Base-by-base conservation (phyloP, 257 asterid genomes). In the Anisodus tanguticus region DNA sequence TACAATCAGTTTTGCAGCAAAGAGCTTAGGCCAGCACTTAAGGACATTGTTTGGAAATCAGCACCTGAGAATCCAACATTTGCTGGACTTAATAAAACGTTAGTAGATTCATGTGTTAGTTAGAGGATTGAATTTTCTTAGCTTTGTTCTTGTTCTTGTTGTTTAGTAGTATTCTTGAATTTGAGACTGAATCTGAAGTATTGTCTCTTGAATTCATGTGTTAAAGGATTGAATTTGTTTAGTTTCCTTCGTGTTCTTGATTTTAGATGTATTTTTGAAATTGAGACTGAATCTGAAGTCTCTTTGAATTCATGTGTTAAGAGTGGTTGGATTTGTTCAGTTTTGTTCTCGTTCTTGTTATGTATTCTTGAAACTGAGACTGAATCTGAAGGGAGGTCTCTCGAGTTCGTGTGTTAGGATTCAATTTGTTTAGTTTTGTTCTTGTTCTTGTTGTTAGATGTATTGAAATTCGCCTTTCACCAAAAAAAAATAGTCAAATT, bases 11-110 rank as follows among this genome's bases (percentile, higher is more conserved):
- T 93, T 85, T 93, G 94, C 91, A 90, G 90, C 89, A 89, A 91
- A 9, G 93, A 91, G 89, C 94, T 93, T 4, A 76, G 92, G 85
- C 95, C 95, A 16, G 94, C 95, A 76, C 93, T 93, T 35, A 88
- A 92, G 69, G 95, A 93, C 15, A 90, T 93, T 35, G 83, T 89
- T 2, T 93, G 97, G 97, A 92, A 90, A 9, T 88, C 94, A 3
- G 58, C 93, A 1, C 66, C 90, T 37, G 90, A 79, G 80, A 87
- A 83, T 55, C 45, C 92, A 3, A 17, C 86, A 74, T 85, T 90
- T 9, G 90, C 89, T 78, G 87, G 89, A 87, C 62, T 8, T 19
- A 60, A 11, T 63, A 2, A 2, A 47, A 47, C 35, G 41, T 39
- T 72, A 9, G 43, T 64, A 66, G 47, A 47, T 22, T 76, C 63